Evolutionary conservation across 768 basidiomycete species (phyloP).

Genomic region (Hericium erinaceus): DNA sequence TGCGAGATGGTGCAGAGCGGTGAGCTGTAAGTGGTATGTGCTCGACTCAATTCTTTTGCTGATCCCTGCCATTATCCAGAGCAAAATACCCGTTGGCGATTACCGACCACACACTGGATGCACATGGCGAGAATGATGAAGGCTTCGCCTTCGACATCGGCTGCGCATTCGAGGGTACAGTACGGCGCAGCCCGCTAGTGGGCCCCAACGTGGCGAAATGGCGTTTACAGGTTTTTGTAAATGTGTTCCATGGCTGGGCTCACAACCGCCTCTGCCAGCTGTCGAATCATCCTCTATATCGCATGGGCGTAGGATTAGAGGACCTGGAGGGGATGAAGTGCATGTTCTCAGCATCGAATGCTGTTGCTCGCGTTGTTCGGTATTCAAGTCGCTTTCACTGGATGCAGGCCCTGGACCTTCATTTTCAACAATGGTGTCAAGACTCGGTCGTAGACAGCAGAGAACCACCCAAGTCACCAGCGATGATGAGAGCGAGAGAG

Average conservation of each 20-base stretch:
- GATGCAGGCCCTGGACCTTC: background rate
- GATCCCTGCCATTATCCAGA: background rate
- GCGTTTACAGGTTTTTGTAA: background rate
- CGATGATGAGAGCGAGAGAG: too few relatives aligned
- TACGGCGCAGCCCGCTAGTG: background rate
- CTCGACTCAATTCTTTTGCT: background rate
- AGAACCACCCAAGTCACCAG: too few relatives aligned
- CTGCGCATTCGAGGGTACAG: background rate
- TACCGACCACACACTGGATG: background rate
- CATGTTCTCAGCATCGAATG: too few relatives aligned
- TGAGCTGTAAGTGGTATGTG: background rate
- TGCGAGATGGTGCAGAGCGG: background rate
- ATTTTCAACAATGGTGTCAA: too few relatives aligned
- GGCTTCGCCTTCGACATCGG: constrained; percentile 2
- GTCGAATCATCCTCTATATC: background rate
- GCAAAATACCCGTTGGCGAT: background rate
- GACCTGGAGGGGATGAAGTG: background rate
- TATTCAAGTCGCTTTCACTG: background rate
- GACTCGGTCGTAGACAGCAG: too few relatives aligned
- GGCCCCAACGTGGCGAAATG: background rate
- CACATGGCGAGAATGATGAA: background rate
- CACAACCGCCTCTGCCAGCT: constrained; percentile 2
- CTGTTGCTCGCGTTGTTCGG: background rate
- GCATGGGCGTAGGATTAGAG: background rate
- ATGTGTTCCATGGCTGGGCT: constrained; percentile 1